Base-by-base conservation (phyloP, 345 rosid genomes). In the Aquilaria sinensis region DNA sequence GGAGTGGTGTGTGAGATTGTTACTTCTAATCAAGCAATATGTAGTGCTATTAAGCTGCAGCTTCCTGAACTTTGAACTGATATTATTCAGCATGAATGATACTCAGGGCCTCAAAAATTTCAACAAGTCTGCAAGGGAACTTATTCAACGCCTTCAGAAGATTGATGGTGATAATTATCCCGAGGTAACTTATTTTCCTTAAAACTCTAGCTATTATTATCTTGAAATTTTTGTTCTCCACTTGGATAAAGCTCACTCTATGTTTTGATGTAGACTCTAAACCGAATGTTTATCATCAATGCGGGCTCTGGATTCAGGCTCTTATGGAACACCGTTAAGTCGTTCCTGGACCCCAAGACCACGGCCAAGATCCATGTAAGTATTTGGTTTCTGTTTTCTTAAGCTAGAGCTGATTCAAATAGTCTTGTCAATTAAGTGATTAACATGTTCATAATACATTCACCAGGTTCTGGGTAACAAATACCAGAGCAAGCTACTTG, bases 271-370 rank as follows among this genome's bases (percentile, higher is more conserved):
- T 54, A 94, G 99, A 90, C 97, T 31, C 62, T 94, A 58, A 83
- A 88, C 75, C 84, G 96, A 34, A 90, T 94, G 99, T 90, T 86
- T 77, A 94, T 94, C 79, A 88, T 90, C 62, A 90, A 94, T 80
- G 97, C 95, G 2, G 99, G 97, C 50, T 43, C 95, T 34, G 96
- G 95, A 77, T 94, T 94, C 75, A 76, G 96, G 77, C 85, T 94
- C 66, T 74, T 94, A 45, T 94, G 97, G 99, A 88, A 73, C 64
- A 78, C 96, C 0, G 77, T 90, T 4, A 93, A 90, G 69, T 64
- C 72, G 7, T 88, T 93, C 75, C 87, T 93, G 52, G 97, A 93
- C 62, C 92, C 99, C 43, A 94, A 85, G 71, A 94, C 99, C 34
- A 75, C 95, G 32, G 68, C 90, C 59, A 94, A 94, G 76, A 88